Percentiles rank a stretch among this genome's conserved stretches.
Evolutionary conservation across 768 basidiomycete species (phyloP).

Genomic region (Trametopsis cervina): DNA sequence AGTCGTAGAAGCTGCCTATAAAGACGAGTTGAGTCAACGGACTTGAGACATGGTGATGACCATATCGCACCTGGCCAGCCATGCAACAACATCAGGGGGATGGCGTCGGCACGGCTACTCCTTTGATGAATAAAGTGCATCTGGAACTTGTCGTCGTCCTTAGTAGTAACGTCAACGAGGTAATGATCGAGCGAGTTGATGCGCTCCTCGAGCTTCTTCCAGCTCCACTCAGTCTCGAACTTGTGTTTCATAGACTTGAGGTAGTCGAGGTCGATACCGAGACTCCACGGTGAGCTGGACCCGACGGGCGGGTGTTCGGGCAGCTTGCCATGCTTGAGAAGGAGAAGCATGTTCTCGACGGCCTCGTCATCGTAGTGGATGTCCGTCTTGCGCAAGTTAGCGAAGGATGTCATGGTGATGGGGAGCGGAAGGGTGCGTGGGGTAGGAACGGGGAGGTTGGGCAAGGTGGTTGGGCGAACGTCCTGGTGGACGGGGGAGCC

Average conservation of each 20-base stretch:
- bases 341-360: conserved; percentile 9
- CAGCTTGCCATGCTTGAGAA: conserved; percentile 8
- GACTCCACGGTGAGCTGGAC: conserved; percentile 5
- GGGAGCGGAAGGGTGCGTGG: too few species aligned
- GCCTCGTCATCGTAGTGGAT: conserved; percentile 1
- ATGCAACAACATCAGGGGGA: conserved; percentile 26
- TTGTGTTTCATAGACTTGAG: conserved; percentile 5
- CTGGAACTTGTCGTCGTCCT: conserved; percentile 14
- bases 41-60: not conserved
- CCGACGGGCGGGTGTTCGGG: conserved; percentile 4
- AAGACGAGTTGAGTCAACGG: not conserved
- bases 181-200: conserved; percentile 13
- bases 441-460: too few species aligned
- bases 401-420: not conserved
- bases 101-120: conserved; percentile 18
- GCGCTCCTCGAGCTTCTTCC: conserved; percentile 9
- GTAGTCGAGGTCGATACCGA: conserved; percentile 10
- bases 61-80: conserved; percentile 16
- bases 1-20: conserved; percentile 17
- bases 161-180: conserved; percentile 8
- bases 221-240: conserved; percentile 11
- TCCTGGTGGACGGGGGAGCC: too few species aligned
- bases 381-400: not conserved
- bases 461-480: too few species aligned
- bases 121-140: conserved; percentile 28